phyloP scores from a whole-genome alignment of 2,329 filamentous ascomycete genomes.

The Metarhizium anisopliae region DNA sequence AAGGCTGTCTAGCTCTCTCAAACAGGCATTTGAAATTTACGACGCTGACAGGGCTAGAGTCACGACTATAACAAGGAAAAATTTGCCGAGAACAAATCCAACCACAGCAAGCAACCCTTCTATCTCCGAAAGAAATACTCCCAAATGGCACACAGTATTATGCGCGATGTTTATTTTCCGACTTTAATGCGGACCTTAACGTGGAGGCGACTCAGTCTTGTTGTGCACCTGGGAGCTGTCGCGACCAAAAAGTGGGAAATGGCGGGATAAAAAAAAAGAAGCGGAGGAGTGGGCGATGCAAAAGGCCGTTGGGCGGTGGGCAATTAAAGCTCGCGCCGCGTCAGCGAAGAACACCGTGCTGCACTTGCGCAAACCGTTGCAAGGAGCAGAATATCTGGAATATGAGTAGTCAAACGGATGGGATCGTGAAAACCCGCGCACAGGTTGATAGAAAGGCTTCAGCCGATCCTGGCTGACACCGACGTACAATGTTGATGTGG shows the following conservation, averaged over 20 bases:
- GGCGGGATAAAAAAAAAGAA: neutral
- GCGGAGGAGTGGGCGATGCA: neutral
- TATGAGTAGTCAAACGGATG: neutral
- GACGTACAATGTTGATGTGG: neutral
- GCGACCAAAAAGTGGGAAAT: neutral
- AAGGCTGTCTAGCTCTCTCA: conserved; percentile 16
- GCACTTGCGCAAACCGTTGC: neutral
- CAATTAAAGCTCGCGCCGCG: neutral
- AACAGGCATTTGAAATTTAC: conserved; percentile 22
- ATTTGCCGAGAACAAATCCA: conserved; percentile 1
- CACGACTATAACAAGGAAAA: conserved; percentile 23
- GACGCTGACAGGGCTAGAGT: conserved; percentile 21
- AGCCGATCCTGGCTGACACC: neutral
- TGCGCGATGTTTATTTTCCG: neutral
- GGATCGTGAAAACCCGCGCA: neutral
- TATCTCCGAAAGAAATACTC: conserved; percentile 1
- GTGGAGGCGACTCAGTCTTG: neutral
- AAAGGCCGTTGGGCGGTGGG: neutral
- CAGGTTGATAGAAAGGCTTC: neutral
- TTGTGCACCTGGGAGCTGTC: neutral
- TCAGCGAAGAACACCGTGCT: neutral
- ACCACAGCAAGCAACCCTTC: neutral
- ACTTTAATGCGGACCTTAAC: neutral
- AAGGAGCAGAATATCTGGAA: neutral
- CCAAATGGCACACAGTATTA: neutral